These are phyloP conservation scores for Populus tremula DNA, from an alignment of 345 rosid genomes.

Conservation along the genomic window DNA sequence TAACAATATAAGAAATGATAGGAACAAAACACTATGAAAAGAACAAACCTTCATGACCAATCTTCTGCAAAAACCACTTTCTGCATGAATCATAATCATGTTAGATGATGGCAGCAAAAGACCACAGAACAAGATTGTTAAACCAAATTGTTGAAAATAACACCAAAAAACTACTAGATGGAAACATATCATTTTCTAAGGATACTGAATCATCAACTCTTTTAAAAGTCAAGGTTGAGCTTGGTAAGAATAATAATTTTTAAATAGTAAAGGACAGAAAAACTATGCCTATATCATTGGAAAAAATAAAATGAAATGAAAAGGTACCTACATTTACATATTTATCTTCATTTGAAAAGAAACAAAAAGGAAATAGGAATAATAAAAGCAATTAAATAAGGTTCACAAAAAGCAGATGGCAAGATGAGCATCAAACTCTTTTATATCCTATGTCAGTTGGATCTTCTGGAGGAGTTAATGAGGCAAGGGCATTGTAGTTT, in stretches of 20 bases:
- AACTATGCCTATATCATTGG: neutral
- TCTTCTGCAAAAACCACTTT: constrained; percentile 91
- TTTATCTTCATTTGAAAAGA: neutral
- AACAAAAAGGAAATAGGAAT: neutral
- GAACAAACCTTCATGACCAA: constrained; percentile 82
- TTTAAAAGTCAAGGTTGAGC: neutral
- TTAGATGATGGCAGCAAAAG: constrained; percentile 10
- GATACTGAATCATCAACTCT: neutral
- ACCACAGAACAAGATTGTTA: neutral
- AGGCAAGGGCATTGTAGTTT: neutral
- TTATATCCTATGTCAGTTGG: neutral
- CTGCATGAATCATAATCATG: constrained; percentile 44
- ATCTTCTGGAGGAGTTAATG: neutral
- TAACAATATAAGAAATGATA: neutral
- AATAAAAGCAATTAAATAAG: neutral
- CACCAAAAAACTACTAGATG: neutral
- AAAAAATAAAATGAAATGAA: neutral
- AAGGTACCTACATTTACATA: neutral
- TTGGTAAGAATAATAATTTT: no score
- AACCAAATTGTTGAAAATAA: neutral
- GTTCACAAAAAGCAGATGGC: neutral
- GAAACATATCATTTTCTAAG: neutral
- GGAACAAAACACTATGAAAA: constrained; percentile 5
- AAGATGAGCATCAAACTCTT: neutral
- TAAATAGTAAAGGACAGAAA: no score